These are phyloP conservation scores for Elongisporangium anandrum DNA, from an alignment of 352 stramenopile genomes.

Conservation along the genomic window DNA sequence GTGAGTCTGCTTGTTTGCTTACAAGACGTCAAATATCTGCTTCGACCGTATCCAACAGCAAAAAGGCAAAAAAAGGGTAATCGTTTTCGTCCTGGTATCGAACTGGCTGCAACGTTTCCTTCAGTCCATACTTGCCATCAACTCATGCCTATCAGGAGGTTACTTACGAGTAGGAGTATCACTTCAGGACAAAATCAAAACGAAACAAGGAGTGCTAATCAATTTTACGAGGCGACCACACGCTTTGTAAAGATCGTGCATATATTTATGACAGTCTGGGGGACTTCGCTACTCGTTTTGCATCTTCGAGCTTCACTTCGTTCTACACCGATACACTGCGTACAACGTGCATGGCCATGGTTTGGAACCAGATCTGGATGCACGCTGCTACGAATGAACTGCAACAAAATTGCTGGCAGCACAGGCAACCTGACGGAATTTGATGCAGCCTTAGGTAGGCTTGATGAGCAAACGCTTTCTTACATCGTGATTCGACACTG, in stretches of 20 bases:
- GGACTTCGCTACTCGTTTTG: neutral
- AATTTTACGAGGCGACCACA: no score
- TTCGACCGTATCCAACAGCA: no score
- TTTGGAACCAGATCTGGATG: neutral
- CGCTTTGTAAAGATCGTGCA: neutral
- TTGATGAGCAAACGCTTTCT: constrained; percentile 7
- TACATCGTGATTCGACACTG: constrained; percentile 35
- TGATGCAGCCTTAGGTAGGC: neutral
- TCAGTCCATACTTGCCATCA: no score
- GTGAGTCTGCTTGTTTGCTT: no score
- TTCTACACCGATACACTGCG: neutral
- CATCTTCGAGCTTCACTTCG: neutral
- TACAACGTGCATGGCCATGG: neutral
- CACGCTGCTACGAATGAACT: neutral
- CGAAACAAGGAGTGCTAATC: no score
- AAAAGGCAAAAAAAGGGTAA: no score
- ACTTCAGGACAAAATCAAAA: no score
- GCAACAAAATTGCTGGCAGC: neutral
- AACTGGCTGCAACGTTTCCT: no score
- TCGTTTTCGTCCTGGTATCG: no score
- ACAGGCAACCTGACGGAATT: neutral
- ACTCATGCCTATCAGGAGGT: no score
- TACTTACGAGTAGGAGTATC: no score
- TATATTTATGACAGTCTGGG: neutral
- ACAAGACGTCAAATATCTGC: no score